These are phyloP conservation scores for Cryphonectria japonica DNA, from an alignment of 2,329 filamentous ascomycete genomes.

Conservation along the genomic window DNA sequence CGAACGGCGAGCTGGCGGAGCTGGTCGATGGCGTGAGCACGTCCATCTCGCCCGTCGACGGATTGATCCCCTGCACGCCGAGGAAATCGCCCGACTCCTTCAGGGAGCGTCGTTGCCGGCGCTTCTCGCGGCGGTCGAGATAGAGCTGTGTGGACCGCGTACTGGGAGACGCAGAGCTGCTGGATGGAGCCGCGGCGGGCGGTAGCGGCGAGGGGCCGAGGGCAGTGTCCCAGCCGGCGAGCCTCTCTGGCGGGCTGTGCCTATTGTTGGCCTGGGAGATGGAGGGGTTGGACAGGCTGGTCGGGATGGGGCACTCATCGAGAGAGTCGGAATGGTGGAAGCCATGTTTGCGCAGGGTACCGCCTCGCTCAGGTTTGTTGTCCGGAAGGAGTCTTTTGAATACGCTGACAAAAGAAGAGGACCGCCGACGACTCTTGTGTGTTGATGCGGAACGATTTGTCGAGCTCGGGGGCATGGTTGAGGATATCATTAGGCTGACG, in stretches of 20 bases:
- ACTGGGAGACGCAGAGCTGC: conserved; percentile 21
- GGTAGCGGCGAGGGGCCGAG: conserved; percentile 21
- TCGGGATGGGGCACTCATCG: conserved; percentile 19
- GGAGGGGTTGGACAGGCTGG: neutral
- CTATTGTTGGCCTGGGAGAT: neutral
- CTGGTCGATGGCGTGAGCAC: conserved; percentile 39
- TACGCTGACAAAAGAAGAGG: conserved; percentile 44
- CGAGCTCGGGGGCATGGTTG: neutral
- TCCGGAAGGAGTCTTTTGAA: conserved; percentile 53
- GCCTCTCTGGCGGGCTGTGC: conserved; percentile 34
- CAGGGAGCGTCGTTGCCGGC: conserved; percentile 49
- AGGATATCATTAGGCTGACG: neutral
- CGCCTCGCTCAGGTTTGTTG: conserved; percentile 53
- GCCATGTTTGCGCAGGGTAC: conserved; percentile 46
- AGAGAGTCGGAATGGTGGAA: conserved; percentile 35
- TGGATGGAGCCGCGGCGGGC: conserved; percentile 5
- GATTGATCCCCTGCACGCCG: conserved; percentile 62
- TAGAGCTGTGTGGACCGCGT: conserved; percentile 33
- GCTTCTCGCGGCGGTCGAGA: conserved; percentile 41
- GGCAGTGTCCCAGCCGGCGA: conserved; percentile 44
- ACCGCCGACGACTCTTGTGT: conserved; percentile 22
- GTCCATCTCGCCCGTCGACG: conserved; percentile 57
- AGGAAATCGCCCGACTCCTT: conserved; percentile 62
- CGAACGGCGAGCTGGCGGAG: conserved; percentile 32
- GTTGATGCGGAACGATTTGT: neutral